Base-by-base conservation (phyloP, 1,284 basidiomycete species). In the Coriolopsis trogii region DNA sequence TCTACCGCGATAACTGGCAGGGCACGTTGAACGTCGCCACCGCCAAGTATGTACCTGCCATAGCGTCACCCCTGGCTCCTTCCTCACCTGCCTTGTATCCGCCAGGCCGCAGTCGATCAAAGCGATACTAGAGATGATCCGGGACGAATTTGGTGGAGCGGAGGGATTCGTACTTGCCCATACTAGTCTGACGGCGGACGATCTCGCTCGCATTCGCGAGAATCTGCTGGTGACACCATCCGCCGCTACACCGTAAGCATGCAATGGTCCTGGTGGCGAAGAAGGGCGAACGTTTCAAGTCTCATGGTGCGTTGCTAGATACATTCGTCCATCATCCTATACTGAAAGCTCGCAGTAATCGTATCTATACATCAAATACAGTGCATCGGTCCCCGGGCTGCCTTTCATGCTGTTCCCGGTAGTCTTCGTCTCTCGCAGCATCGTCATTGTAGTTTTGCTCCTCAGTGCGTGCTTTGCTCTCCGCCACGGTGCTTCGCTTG, bases 41-140 rank as follows among this genome's bases (percentile, higher is more conserved):
- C 20, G 67, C 74, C 12, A 71, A 61, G 75, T 74, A 33, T 40
- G 61, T 63, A 25, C 26, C n/a, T 9, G 24, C 25, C 29, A n/a
- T 7, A 26, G 16, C 15, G 23, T 16, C 38, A 23, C 28, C 36
- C 26, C 42, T 29, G 39, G 29, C 40, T 23, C 4, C 49, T 23
- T n/a, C 29, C 6, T 44, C n/a, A 39, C 31, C 20, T 42, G 13
- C 21, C 16, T 29, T 26, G 21, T 37, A 24, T 42, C 28, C 38
- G 26, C 30, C 43, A 76, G 73, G 46, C 63, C 66, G n/a, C 67
- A 74, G 53, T 70, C 68, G 4, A 76, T 77, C 71, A 41, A 53
- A 4, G 68, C 68, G 4, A 58, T 65, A 20, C 59, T 77, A 31
- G 50, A 62, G 1, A 63, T 68, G 56, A 62, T 79, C 31, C 63